phyloP scores from a whole-genome alignment of 805 yeast species.

The Yamadazyma nakazawae region DNA sequence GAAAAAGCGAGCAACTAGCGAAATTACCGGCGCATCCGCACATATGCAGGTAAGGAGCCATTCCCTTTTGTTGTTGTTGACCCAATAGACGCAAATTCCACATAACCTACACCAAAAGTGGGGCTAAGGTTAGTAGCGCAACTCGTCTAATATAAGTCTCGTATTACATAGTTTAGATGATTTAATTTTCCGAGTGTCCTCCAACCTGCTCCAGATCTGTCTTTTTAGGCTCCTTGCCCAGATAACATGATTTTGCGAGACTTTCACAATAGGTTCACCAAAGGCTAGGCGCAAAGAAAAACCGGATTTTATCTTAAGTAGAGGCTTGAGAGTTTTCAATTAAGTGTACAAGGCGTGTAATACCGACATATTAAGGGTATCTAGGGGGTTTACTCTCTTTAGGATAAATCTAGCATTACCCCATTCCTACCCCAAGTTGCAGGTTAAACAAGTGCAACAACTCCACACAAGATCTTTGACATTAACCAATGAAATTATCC shows the following conservation, averaged over 20 bases:
- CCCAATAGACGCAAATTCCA: not conserved
- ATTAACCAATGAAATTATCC: not conserved
- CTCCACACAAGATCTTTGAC: not conserved
- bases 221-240: not conserved
- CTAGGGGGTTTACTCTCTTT: no score
- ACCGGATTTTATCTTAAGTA: no score
- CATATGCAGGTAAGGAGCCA: no score
- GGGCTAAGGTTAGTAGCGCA: not conserved
- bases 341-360: no score
- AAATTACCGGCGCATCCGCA: no score
- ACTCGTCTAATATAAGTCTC: not conserved
- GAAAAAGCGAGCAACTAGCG: not conserved
- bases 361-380: no score
- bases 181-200: not conserved
- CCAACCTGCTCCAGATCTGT: not conserved
- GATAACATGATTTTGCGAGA: not conserved
- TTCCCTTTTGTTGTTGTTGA: no score
- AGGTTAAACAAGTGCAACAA: not conserved
- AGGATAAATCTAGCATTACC: not conserved
- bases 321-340: no score
- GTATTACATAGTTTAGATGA: not conserved
- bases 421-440: not conserved
- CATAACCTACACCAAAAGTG: not conserved
- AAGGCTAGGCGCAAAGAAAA: no score
- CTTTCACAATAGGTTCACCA: no score